Base-by-base conservation (phyloP, 1,284 basidiomycete species). In the Malassezia nana region DNA sequence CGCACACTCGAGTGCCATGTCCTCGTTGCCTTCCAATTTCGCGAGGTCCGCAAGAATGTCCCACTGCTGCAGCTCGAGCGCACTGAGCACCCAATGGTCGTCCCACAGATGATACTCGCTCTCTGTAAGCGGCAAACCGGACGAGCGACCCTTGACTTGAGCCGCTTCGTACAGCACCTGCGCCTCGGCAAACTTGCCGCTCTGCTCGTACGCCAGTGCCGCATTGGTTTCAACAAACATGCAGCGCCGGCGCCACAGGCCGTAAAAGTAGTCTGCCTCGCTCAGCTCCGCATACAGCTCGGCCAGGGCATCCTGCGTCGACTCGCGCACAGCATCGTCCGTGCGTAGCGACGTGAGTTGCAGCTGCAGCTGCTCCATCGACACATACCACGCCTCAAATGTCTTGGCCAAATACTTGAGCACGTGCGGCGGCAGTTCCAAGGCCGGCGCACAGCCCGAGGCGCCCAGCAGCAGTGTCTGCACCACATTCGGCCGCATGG, bases 31-130 rank as follows among this genome's bases (percentile, higher is more conserved):
- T 75, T 98, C 94, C 49, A 81, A 83, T 62, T 85, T 84, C 2
- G 90, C 90, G n/a, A 98, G 81, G 29, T 63, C 62, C 10, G 69
- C 67, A 15, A 99, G 79, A 32, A 87, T 82, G 57, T 99, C 94
- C 94, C 94, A 99, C 67, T 96, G 68, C 74, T 98, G 94, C 24
- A 99, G 78, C 76, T 98, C 98, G 76, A 94, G 88, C 0, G 90
- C 86, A 4, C 91, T 83, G 15, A 94, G 78, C 58, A 98, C 87
- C 94, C 95, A 99, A 75, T 99, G 94, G 73, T 99, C 95, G 75
- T 98, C 94, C 94, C 94, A 99, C 16, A 99, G 78, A 66, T 87
- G 89, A 75, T 94, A 98, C 75, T 99, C 94, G 6, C 86, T 81
- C 75, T 99, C 94, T 30, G 87, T 86, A 77, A 94, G 98, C 1